Conservation (phyloP, 2,329 filamentous ascomycete genomes). For the Lojkania enalia region DNA sequence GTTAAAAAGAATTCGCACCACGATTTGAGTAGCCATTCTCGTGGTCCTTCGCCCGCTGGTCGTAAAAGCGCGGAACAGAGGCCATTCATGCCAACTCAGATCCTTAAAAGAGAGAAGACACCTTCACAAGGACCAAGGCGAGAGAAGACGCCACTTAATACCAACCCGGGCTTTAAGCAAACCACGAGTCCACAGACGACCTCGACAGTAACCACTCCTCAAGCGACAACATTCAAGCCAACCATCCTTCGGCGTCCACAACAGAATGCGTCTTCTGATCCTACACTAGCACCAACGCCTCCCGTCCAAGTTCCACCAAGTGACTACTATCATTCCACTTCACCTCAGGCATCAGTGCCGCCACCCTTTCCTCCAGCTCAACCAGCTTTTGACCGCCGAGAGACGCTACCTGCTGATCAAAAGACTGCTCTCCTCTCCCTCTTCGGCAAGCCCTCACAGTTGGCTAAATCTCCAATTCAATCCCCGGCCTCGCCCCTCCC, state of each 20-base stretch:
- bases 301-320: constrained; percentile 27
- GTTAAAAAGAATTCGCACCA: constrained; percentile 36
- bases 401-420: constrained; percentile 34
- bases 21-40: constrained; percentile 24
- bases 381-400: constrained; percentile 28
- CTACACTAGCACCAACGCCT: constrained; percentile 15
- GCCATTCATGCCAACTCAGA: neutral
- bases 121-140: constrained; percentile 8
- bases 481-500: constrained; percentile 15
- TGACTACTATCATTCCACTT: constrained; percentile 16
- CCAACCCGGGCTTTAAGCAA: neutral
- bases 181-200: constrained; percentile 12
- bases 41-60: constrained; percentile 30
- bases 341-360: constrained; percentile 12
- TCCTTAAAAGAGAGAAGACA: neutral
- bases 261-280: constrained; percentile 12
- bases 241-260: constrained; percentile 43
- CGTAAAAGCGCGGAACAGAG: constrained; percentile 14
- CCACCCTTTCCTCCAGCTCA: constrained; percentile 9
- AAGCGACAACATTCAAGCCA: constrained; percentile 35
- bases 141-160: constrained; percentile 8
- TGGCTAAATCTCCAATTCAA: constrained; percentile 13
- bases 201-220: constrained; percentile 14
- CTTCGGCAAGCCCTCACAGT: constrained; percentile 34
- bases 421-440: constrained; percentile 43